Percentiles rank a stretch among this genome's conserved stretches.
Conservation (phyloP, 192 early-diverging fungal species). For the Mortierella hygrophila region DNA sequence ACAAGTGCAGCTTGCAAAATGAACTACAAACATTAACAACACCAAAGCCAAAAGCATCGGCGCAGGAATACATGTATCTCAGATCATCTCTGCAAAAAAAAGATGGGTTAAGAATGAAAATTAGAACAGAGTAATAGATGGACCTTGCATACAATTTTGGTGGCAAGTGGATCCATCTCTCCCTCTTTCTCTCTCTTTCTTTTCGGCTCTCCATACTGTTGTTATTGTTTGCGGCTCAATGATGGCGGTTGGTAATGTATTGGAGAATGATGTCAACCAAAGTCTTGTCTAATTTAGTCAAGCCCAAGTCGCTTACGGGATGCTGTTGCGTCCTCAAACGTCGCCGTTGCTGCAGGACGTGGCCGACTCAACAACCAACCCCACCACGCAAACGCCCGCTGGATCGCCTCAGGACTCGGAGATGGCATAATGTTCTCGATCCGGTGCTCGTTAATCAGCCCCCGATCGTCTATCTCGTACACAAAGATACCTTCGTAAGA, state of each 20-base stretch:
- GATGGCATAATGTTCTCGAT: slow-evolving; percentile 66
- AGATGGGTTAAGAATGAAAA: not conserved
- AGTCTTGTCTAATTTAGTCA: slow-evolving; percentile 20
- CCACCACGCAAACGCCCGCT: slow-evolving; percentile 55
- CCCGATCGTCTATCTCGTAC: slow-evolving; percentile 58
- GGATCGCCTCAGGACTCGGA: slow-evolving; percentile 59
- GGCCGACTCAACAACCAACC: slow-evolving; percentile 46
- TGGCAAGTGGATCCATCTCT: not conserved
- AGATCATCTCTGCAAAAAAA: not conserved
- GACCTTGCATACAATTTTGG: not conserved
- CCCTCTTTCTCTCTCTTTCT: no score
- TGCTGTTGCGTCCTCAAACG: slow-evolving; percentile 5
- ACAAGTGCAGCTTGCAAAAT: not conserved
- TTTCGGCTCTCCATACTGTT: no score
- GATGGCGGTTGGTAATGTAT: no score
- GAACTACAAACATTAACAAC: not conserved
- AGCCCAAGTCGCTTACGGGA: slow-evolving; percentile 38
- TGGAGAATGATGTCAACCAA: no score
- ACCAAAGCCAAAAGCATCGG: not conserved
- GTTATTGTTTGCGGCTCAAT: not conserved
- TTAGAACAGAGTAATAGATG: not conserved
- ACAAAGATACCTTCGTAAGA: slow-evolving; percentile 62
- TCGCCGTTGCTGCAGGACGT: slow-evolving; percentile 34
- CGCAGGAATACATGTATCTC: not conserved
- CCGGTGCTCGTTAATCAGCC: slow-evolving; percentile 60